Percentiles rank a stretch among this genome's conserved stretches.
phyloP scores from a whole-genome alignment of 2,329 filamentous ascomycete species.

The Aureobasidium sp. region DNA sequence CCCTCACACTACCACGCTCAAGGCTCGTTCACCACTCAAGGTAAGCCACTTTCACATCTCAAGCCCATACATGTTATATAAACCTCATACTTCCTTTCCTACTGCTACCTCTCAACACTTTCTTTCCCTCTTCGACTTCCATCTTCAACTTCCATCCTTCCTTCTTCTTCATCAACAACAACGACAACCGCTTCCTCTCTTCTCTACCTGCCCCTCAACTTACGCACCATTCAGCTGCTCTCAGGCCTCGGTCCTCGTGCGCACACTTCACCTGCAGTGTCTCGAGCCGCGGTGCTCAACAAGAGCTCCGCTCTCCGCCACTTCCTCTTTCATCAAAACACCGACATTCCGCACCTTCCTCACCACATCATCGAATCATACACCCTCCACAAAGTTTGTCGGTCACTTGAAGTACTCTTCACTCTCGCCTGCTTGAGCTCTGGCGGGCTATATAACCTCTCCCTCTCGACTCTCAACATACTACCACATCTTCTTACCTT shows the following conservation, averaged over 20 bases:
- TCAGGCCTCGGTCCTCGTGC: too few relatives aligned
- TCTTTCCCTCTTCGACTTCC: neutral
- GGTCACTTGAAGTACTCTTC: neutral
- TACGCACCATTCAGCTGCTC: neutral
- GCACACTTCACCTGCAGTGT: neutral
- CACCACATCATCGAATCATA: neutral
- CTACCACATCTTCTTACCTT: neutral
- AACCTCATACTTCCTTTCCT: too few relatives aligned
- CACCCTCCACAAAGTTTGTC: neutral
- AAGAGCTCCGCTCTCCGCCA: neutral
- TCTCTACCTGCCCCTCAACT: neutral
- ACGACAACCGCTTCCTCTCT: too few relatives aligned
- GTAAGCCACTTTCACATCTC: neutral
- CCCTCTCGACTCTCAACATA: neutral
- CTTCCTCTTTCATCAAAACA: too few relatives aligned
- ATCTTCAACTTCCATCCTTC: neutral
- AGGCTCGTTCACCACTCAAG: neutral
- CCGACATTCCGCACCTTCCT: neutral
- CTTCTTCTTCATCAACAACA: neutral
- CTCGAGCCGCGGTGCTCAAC: neutral
- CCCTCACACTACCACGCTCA: neutral
- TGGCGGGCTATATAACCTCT: neutral
- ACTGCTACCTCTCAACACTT: too few relatives aligned
- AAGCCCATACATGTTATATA: neutral
- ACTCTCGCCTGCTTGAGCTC: neutral